Percentiles rank a stretch among this genome's conserved stretches.
Conservation (phyloP, 371 early-diverging fungal genomes). For the Mucor piriformis region DNA sequence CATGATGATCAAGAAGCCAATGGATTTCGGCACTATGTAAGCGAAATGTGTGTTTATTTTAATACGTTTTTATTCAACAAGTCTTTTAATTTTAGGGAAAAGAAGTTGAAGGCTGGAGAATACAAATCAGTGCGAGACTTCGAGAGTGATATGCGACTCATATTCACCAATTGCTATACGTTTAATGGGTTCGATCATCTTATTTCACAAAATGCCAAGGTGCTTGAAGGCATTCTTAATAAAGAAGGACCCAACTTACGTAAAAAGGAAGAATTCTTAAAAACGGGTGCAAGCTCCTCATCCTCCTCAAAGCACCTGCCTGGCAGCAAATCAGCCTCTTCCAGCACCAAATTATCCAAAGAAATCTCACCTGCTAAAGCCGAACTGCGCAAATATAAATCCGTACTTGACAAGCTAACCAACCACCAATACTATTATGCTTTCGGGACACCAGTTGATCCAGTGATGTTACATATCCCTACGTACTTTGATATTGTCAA, state of each 20-base stretch:
- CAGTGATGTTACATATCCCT: conserved; percentile 57
- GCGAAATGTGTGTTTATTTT: not conserved
- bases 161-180: conserved; percentile 85
- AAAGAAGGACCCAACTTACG: conserved; percentile 42
- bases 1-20: conserved; percentile 83
- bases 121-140: conserved; percentile 66
- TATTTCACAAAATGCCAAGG: conserved; percentile 66
- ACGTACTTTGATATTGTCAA: conserved; percentile 86
- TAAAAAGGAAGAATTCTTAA: conserved; percentile 33
- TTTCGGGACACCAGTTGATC: conserved; percentile 48
- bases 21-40: conserved; percentile 70
- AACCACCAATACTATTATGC: conserved; percentile 28
- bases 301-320: not conserved
- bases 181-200: conserved; percentile 84
- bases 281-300: not conserved
- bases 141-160: conserved; percentile 72
- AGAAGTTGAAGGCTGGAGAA: conserved; percentile 60
- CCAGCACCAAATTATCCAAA: not conserved
- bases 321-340: not conserved
- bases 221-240: conserved; percentile 55
- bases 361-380: conserved; percentile 19
- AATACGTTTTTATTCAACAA: conserved; percentile 47
- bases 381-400: conserved; percentile 37
- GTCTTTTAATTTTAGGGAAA: conserved; percentile 40
- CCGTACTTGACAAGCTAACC: conserved; percentile 33